Percentiles rank a stretch among this genome's conserved stretches.
These are phyloP conservation scores for Penicillium sp. DNA, from an alignment of 2,329 filamentous ascomycete species.

Conservation along the genomic window DNA sequence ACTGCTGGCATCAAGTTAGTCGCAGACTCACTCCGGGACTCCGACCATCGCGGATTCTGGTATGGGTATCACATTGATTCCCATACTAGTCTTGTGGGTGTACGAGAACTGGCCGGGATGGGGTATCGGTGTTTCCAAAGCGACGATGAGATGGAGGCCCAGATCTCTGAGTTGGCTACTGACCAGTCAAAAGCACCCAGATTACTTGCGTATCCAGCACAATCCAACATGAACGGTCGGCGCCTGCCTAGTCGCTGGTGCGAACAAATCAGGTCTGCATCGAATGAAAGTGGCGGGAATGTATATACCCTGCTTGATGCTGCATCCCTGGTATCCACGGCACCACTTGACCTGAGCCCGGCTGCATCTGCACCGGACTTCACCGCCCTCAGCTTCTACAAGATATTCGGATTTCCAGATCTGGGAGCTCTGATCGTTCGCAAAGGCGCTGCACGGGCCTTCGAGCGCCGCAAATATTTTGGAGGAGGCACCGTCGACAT, in stretches of 20 bases:
- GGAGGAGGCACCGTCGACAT: constrained; percentile 92
- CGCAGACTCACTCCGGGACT: constrained; percentile 68
- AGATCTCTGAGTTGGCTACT: constrained; percentile 51
- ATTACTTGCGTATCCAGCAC: constrained; percentile 79
- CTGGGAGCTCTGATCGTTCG: constrained; percentile 80
- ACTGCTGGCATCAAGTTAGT: constrained; percentile 88
- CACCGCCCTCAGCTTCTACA: constrained; percentile 83
- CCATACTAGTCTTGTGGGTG: constrained; percentile 83
- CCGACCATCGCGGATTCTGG: constrained; percentile 63
- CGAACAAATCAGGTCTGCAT: constrained; percentile 42
- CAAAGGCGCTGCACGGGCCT: constrained; percentile 61
- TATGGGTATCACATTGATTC: constrained; percentile 80
- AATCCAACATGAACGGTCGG: constrained; percentile 87
- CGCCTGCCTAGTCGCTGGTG: constrained; percentile 71
- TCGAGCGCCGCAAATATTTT: constrained; percentile 73
- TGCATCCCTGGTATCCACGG: constrained; percentile 74
- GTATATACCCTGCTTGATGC: constrained; percentile 75
- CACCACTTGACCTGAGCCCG: constrained; percentile 67
- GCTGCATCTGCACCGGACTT: constrained; percentile 70
- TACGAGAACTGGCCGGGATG: constrained; percentile 64
- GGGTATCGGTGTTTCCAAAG: constrained; percentile 62
- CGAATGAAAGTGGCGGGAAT: constrained; percentile 30
- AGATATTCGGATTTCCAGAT: constrained; percentile 96
- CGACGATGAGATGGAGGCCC: constrained; percentile 61
- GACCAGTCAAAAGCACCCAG: constrained; percentile 22